Percentiles rank a stretch among this genome's conserved stretches.
Evolutionary conservation across 75 land plant genomes (phyloP).

Genomic region (Pinus tabuliformis): DNA sequence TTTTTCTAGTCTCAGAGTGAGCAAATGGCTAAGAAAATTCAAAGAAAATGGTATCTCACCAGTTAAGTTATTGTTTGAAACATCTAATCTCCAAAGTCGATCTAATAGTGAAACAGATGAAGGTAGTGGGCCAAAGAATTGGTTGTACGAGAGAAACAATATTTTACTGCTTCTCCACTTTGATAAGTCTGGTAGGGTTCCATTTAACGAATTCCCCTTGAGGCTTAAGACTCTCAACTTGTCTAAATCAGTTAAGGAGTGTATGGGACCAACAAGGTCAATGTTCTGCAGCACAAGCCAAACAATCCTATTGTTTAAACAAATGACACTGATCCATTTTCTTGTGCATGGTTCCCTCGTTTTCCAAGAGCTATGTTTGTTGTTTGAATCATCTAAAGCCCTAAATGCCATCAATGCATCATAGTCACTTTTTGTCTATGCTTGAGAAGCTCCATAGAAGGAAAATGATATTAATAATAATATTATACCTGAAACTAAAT

Average conservation of each 20-base stretch:
- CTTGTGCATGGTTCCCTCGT: conserved; percentile 17
- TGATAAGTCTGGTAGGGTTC: too few relatives aligned
- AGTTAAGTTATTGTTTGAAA: too few relatives aligned
- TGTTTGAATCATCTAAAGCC: conserved; percentile 11
- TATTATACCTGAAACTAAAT: neutral
- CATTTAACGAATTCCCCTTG: too few relatives aligned
- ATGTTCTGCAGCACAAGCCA: conserved; percentile 24
- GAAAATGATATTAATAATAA: neutral
- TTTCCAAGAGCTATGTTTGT: conserved; percentile 16
- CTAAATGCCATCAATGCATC: conserved; percentile 13
- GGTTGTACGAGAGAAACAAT: too few relatives aligned
- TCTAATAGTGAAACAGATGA: too few relatives aligned
- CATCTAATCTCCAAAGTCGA: too few relatives aligned
- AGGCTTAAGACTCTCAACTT: conserved; percentile 19
- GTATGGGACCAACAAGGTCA: conserved; percentile 15
- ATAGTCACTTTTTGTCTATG: neutral
- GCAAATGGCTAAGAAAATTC: too few relatives aligned
- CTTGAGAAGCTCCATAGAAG: neutral
- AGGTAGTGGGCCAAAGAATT: too few relatives aligned
- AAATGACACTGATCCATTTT: conserved; percentile 23
- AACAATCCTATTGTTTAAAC: conserved; percentile 12
- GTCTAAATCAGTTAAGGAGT: conserved; percentile 9
- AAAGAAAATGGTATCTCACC: too few relatives aligned
- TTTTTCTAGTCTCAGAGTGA: too few relatives aligned
- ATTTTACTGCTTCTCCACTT: too few relatives aligned